Evolutionary conservation across 75 land plant genomes (phyloP), one percentile per base, ranked within the genome.

Genomic region (Picea glauca): DNA sequence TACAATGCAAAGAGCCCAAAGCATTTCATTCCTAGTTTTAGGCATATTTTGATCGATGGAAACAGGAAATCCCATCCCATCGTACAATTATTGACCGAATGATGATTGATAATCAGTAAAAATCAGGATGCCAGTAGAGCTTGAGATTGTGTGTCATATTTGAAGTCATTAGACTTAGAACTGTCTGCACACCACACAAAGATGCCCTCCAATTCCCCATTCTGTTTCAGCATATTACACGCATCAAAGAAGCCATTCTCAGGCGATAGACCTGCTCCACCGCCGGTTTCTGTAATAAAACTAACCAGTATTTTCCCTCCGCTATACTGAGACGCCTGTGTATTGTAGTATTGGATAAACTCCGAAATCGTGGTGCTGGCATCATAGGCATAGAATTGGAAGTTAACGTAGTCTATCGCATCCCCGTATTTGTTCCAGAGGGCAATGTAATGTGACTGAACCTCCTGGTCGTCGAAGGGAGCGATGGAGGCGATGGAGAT

Each of bases 351-450:
- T 13, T 77, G 14, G 13, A 82, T 5, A 58, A 79, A 81, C 72
- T 88, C 62, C 46, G 80, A 72, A 12, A 77, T 80, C 21, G 79
- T 84, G 8, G 86, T 88, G 58, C 67, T 68, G 12, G 74, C 35
- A 56, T 78, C 87, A 30, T 85, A 81, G 0, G 87, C 87, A 76
- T 85, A 88, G 46, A 88, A 88, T 62, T 88, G 90, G 72, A 82
- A 85, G 67, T 85, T 88, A n/a, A 88, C 90, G 68, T 78, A 78
- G 67, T 85, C 85, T 18, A 88, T 88, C 9, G 57, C 43, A 26
- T 68, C 38, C 5, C 83, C 63, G 67, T 85, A 81, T 1, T 18
- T 63, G 38, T n/a, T 64, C 84, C 84, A 85, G 20, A 88, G 77
- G 1, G 78, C 73, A 60, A 75, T 9, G 81, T 88, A 88, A 56